Evolutionary conservation across 176 grass and related monocot species (phyloP), one percentile per base, ranked within the genome.

Genomic region (Lolium rigidum): DNA sequence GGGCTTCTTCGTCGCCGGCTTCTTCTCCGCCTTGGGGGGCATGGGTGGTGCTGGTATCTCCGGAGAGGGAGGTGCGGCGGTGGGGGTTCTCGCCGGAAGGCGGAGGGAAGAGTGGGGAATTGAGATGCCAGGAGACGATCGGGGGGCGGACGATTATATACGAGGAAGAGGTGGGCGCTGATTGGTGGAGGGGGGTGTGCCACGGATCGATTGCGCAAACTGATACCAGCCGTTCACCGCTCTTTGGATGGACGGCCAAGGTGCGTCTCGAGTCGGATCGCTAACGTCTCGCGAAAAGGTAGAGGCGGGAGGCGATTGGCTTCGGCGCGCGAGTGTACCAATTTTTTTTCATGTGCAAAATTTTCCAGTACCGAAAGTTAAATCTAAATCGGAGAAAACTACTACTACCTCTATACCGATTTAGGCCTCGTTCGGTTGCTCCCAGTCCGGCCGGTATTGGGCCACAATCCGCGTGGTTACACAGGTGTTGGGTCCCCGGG

Each of bases 1-100:
- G 41, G 41, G 41, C 41, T 43, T 43, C 41, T 43, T 43, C 41
- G 41, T n/a, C 62, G 25, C 62, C 13, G 61, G 61, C 61, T 64
- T 64, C 61, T 64, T 64, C 61, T 64, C 61, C 61, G 61, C 61
- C 61, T 61, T 61, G 58, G 62, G 62, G 62, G 62, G 25, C 62
- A 65, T 65, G 25, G 61, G 5, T 10, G 13, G 25, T 16, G 62
- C 25, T 65, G 62, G 25, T n/a, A n/a, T n/a, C n/a, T n/a, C n/a
- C n/a, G n/a, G n/a, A n/a, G n/a, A n/a, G 60, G 1, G 10, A 13
- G 24, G 24, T 6, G 59, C 22, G 59, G 61, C 7, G 24, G 61
- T 26, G 22, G 20, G 0, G 5, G 24, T 28, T 64, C 52, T 64
- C 11, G 61, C 4, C 28, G 0, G 61, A 10, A 11, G 59, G 59